phyloP scores from a whole-genome alignment of 805 yeast genomes.

The Cyberlindnera saturnus region DNA sequence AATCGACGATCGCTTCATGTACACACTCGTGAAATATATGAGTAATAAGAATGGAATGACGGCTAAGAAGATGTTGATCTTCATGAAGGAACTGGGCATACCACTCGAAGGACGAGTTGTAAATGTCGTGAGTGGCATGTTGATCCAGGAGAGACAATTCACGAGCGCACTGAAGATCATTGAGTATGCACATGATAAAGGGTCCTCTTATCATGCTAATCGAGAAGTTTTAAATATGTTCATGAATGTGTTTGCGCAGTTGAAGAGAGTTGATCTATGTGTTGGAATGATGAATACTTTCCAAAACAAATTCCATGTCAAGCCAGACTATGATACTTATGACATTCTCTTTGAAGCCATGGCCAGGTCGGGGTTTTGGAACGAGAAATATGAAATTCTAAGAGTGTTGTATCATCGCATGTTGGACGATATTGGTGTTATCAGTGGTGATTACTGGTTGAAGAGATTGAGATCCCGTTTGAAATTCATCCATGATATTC shows the following conservation, averaged over 20 bases:
- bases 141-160: constrained; percentile 24
- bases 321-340: constrained; percentile 28
- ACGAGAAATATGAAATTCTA: constrained; percentile 18
- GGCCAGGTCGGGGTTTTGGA: constrained; percentile 28
- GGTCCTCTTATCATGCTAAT: constrained; percentile 6
- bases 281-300: constrained; percentile 29
- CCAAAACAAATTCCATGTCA: constrained; percentile 17
- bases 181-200: constrained; percentile 4
- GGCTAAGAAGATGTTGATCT: constrained; percentile 8
- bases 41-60: constrained; percentile 10
- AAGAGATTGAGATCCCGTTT: constrained; percentile 16
- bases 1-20: constrained; percentile 22
- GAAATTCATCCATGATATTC: constrained; percentile 13
- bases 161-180: constrained; percentile 26
- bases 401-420: constrained; percentile 23
- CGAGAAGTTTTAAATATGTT: constrained; percentile 24
- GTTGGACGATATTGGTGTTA: constrained; percentile 12
- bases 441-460: constrained; percentile 23
- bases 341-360: constrained; percentile 29
- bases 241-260: constrained; percentile 24
- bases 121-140: constrained; percentile 21
- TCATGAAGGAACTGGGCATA: constrained; percentile 15
- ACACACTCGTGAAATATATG: constrained; percentile 22
- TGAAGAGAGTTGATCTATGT: constrained; percentile 31
- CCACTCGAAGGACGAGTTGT: constrained; percentile 22